Evolutionary conservation across 2,329 filamentous ascomycete genomes (phyloP), one percentile per base, ranked within the genome.

Genomic region (Colletotrichum gigasporum): DNA sequence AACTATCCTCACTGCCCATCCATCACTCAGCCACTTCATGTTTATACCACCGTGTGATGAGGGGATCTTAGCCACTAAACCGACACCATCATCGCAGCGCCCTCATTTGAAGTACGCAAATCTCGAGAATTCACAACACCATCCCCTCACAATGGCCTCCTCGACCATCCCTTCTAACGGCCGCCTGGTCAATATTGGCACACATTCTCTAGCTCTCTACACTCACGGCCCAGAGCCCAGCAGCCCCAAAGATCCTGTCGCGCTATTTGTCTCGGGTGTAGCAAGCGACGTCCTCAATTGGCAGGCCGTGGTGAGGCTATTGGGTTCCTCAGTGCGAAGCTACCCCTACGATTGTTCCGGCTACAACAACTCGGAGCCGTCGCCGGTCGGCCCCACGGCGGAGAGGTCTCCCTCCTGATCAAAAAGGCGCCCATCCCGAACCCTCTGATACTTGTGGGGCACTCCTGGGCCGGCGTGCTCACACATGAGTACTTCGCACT

Each of bases 201-300:
- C 50, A 3, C 50, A 55, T 32, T 61, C 57, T 30, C 32, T 61
- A 5, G 50, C 57, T 18, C 32, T 61, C 24, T 55, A 61, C 57
- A 18, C 16, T 16, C 39, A 61, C 16, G 50, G 50, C 3, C 57
- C 48, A 16, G 57, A 48, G 3, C 30, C 57, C 16, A 41, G 24
- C 9, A 41, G 16, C 41, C 9, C 12, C 4, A 5, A 14, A 3
- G 39, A 39, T 10, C 57, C 57, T 7, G 50, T 55, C 18, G 41
- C 55, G 4, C 24, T 61, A 9, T 55, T 61, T 22, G 5, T 55
- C 4, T 55, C 50, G 5, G 57, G 57, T 5, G 50, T 61, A 2
- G 57, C 57, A n/a, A 61, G 57, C 24, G 57, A 61, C 16, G 57
- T 50, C 16, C 50, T 61, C 16, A 55, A 54, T 14, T 61, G 57